Evolutionary conservation across 2,329 filamentous ascomycete species (phyloP).

Genomic region (Stachybotrys elegans): DNA sequence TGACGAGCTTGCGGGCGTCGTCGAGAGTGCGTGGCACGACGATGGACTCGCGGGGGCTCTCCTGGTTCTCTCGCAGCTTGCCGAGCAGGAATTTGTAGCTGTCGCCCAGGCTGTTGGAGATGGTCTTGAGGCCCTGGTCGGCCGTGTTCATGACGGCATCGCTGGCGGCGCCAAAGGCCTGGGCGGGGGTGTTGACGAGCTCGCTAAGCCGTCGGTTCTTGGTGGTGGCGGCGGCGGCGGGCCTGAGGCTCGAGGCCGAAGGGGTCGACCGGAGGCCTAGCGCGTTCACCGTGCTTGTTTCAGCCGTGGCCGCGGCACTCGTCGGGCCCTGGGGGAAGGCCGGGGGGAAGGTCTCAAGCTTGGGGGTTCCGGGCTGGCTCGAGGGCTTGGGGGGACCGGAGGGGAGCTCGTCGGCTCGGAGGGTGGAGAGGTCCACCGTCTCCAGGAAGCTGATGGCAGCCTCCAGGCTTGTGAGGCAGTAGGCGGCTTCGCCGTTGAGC

Average conservation of each 20-base stretch:
- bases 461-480: slow-evolving; percentile 93
- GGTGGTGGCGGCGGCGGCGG: slow-evolving; percentile 41
- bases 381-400: slow-evolving; percentile 59
- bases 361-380: slow-evolving; percentile 42
- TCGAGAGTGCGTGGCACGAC: slow-evolving; percentile 84
- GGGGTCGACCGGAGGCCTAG: slow-evolving; percentile 29
- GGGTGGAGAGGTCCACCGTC: slow-evolving; percentile 86
- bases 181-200: slow-evolving; percentile 78
- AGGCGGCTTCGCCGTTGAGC: slow-evolving; percentile 88
- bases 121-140: slow-evolving; percentile 87
- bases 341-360: slow-evolving; percentile 51
- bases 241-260: slow-evolving; percentile 37
- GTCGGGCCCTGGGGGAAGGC: slow-evolving; percentile 45
- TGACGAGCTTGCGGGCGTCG: slow-evolving; percentile 85
- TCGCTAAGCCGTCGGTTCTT: slow-evolving; percentile 78
- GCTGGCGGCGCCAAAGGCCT: slow-evolving; percentile 74
- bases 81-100: slow-evolving; percentile 93
- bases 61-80: slow-evolving; percentile 69
- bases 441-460: slow-evolving; percentile 92
- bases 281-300: slow-evolving; percentile 24
- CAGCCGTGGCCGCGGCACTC: slow-evolving; percentile 23
- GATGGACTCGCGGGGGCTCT: slow-evolving; percentile 38
- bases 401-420: slow-evolving; percentile 73
- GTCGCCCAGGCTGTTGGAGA: slow-evolving; percentile 82
- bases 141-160: slow-evolving; percentile 84